Base-by-base conservation (phyloP, 495 filamentous ascomycete genomes). In the Tuber magnatum region DNA sequence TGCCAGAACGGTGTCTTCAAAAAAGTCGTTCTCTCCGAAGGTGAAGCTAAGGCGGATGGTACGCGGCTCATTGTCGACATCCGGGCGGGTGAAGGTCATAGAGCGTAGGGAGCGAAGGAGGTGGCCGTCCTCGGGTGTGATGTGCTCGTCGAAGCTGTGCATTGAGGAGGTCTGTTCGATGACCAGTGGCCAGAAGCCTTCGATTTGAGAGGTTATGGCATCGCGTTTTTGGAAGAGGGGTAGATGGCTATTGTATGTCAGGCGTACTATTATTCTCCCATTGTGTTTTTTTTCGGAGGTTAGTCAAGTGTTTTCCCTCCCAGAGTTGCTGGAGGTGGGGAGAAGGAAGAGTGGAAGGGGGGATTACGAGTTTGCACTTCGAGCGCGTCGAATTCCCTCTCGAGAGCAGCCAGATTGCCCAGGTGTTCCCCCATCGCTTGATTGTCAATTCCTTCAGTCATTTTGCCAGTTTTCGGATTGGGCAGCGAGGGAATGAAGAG, bases 171-270 rank as follows among this genome's bases (percentile, higher is more conserved):
- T 90, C 84, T 93, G 91, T 82, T 94, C 91, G 81, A 97, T 85
- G 65, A 97, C 93, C 75, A 94, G 86, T 42, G 91, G 85, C 94
- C 94, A 97, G 89, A 97, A 97, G 85, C 92, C 88, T 43, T 86
- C 86, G 81, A 97, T 93, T 79, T 88, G 84, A 73, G 87, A 83
- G 74, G 92, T 87, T 74, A 92, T 83, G 80, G 87, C 85, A n/a
- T 87, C 85, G 82, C 94, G 91, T 85, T 90, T 90, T 73, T 87
- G 84, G 85, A 91, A 96, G 75, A 94, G 87, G 41, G 91, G 87
- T 65, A 85, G 83, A 51, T 82, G 80, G 20, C 77, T 77, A 74
- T 88, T 80, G 51, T 77, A 80, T n/a, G 74, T 86, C 76, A 77
- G 74, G 71, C 80, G 80, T 43, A 81, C 80, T 81, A 18, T 24